phyloP scores from a whole-genome alignment of 148 eudicot species.

The Oxyria digyna region DNA sequence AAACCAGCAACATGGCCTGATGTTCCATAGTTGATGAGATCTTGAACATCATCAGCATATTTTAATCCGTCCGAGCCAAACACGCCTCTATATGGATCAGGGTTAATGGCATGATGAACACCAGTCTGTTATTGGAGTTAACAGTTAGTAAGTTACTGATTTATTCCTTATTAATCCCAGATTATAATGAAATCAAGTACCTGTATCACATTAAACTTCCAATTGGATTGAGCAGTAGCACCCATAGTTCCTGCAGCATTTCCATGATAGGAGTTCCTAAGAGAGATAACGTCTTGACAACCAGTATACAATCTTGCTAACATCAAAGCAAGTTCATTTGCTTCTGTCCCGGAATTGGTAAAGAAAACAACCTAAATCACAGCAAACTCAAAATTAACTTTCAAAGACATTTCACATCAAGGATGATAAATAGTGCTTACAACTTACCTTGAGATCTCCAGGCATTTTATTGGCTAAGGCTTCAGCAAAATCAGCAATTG shows the following conservation, averaged over 20 bases:
- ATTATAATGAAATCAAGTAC: conserved; percentile 21
- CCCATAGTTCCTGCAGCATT: conserved; percentile 97
- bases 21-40: conserved; percentile 71
- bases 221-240: conserved; percentile 80
- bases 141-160: background rate
- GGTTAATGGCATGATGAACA: conserved; percentile 90
- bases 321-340: conserved; percentile 94
- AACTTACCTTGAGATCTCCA: conserved; percentile 80
- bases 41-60: conserved; percentile 87
- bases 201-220: conserved; percentile 93
- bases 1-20: conserved; percentile 80
- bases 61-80: conserved; percentile 88
- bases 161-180: background rate
- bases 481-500: conserved; percentile 88
- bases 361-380: conserved; percentile 72
- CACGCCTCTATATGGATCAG: conserved; percentile 87
- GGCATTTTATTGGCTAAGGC: conserved; percentile 84
- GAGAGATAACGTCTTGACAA: conserved; percentile 72
- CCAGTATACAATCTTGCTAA: conserved; percentile 85
- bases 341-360: conserved; percentile 95
- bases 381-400: conserved; percentile 4
- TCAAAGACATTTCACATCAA: background rate
- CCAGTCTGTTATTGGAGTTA: conserved; percentile 45
- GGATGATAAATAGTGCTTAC: background rate
- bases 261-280: conserved; percentile 94